These are phyloP conservation scores for Apophysomyces ossiformis DNA, from an alignment of 371 early-diverging fungal genomes.

Conservation along the genomic window DNA sequence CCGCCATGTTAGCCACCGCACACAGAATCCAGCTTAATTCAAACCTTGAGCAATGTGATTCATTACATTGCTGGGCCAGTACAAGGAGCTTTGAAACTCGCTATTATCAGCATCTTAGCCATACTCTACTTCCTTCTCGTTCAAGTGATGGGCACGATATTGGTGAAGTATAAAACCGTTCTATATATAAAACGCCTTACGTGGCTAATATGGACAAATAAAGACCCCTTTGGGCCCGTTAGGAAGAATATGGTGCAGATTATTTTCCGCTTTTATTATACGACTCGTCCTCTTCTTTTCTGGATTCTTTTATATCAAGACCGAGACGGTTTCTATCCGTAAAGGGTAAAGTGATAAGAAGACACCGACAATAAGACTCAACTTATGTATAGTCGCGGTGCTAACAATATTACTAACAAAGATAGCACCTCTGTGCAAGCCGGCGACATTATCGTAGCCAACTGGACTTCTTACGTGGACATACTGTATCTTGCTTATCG, in stretches of 20 bases:
- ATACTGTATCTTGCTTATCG: slow-evolving; percentile 73
- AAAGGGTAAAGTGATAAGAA: slow-evolving; percentile 50
- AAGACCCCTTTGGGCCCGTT: slow-evolving; percentile 49
- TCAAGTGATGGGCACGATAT: slow-evolving; percentile 27
- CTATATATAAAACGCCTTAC: too few relatives aligned
- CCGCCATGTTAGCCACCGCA: slow-evolving; percentile 37
- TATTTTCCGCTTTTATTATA: slow-evolving; percentile 41
- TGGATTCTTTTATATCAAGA: slow-evolving; percentile 71
- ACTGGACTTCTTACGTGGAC: slow-evolving; percentile 88
- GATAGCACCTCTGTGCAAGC: slow-evolving; percentile 31
- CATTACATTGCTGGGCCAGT: slow-evolving; percentile 52
- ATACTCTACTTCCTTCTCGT: slow-evolving; percentile 45
- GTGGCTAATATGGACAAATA: not conserved
- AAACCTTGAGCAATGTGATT: slow-evolving; percentile 36
- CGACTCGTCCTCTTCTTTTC: slow-evolving; percentile 61
- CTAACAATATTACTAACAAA: slow-evolving; percentile 25
- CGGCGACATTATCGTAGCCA: slow-evolving; percentile 81
- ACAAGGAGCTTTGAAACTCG: slow-evolving; percentile 48
- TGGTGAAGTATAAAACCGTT: slow-evolving; percentile 29
- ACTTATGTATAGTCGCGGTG: slow-evolving; percentile 14
- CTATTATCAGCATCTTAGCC: slow-evolving; percentile 34
- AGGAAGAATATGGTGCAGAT: slow-evolving; percentile 41
- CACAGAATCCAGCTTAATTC: slow-evolving; percentile 39
- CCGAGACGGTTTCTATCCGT: slow-evolving; percentile 56
- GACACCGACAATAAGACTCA: not conserved